phyloP scores from a whole-genome alignment of 495 filamentous ascomycete genomes.

The Penicillium canariense region DNA sequence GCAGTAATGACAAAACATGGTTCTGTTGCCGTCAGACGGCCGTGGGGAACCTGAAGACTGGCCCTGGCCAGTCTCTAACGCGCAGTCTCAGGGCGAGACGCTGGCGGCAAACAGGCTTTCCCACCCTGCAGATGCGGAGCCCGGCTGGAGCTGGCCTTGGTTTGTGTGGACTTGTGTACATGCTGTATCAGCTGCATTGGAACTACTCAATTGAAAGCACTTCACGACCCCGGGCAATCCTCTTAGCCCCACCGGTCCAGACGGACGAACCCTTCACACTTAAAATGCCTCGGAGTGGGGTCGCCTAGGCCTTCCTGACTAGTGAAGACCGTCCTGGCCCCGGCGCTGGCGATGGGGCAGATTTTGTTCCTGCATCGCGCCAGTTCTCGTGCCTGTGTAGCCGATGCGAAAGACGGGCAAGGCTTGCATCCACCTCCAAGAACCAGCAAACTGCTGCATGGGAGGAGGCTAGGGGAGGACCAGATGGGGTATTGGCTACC shows the following conservation, averaged over 20 bases:
- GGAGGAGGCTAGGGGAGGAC: neutral
- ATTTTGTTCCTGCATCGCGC: constrained; percentile 3
- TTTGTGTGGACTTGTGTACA: no score
- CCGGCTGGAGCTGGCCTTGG: neutral
- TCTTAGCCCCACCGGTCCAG: neutral
- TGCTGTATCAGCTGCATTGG: neutral
- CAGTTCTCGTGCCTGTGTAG: neutral
- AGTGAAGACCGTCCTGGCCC: neutral
- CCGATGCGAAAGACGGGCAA: neutral
- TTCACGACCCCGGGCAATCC: no score
- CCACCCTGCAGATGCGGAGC: constrained; percentile 5
- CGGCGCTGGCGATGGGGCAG: neutral
- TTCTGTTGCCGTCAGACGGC: no score
- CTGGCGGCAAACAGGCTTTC: constrained; percentile 15
- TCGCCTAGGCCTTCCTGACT: neutral
- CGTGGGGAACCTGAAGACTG: no score
- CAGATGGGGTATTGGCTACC: neutral
- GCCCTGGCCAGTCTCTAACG: no score
- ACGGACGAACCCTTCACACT: neutral
- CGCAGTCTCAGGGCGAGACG: constrained; percentile 21
- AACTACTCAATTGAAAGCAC: neutral
- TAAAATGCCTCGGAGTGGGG: neutral
- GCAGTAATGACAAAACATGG: no score
- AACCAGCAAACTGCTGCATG: neutral
- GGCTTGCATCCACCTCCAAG: neutral